Conservation (phyloP, 2,329 filamentous ascomycete species). For the Aspergillus ruber region DNA sequence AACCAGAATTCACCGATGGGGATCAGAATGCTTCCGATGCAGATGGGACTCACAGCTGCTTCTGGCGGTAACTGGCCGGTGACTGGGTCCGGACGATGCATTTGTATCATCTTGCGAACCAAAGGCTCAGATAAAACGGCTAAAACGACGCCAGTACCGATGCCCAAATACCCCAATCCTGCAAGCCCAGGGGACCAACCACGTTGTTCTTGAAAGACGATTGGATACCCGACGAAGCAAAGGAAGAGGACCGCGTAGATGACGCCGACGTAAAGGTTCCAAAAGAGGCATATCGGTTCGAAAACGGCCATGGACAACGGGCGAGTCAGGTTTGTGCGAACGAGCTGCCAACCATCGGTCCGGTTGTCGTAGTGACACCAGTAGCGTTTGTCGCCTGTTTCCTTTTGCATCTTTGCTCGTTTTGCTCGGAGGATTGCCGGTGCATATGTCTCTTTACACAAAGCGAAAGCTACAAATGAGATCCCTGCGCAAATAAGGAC, state of each 20-base stretch:
- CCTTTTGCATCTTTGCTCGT: constrained; percentile 51
- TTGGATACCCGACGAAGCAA: constrained; percentile 76
- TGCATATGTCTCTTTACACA: constrained; percentile 64
- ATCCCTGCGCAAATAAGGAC: constrained; percentile 61
- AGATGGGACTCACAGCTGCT: constrained; percentile 66
- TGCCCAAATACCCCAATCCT: constrained; percentile 66
- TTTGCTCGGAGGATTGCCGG: constrained; percentile 56
- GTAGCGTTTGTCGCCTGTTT: constrained; percentile 44
- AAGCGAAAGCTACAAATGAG: constrained; percentile 51
- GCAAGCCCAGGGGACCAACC: constrained; percentile 64
- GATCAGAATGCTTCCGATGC: constrained; percentile 61
- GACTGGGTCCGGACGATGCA: constrained; percentile 57
- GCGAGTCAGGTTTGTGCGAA: constrained; percentile 63
- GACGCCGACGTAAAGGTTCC: constrained; percentile 57
- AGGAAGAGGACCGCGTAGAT: constrained; percentile 77
- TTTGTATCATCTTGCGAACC: constrained; percentile 63
- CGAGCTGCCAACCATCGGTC: constrained; percentile 45
- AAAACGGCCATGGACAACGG: constrained; percentile 58
- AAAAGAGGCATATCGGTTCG: constrained; percentile 72
- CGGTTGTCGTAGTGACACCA: constrained; percentile 68
- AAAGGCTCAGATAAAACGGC: constrained; percentile 52
- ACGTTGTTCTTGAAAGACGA: constrained; percentile 63
- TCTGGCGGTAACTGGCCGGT: constrained; percentile 58
- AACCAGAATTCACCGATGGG: constrained; percentile 72
- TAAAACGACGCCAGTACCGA: constrained; percentile 41